Evolutionary conservation across 1,284 basidiomycete genomes (phyloP).

Genomic region (Boletus albobrunnescens): DNA sequence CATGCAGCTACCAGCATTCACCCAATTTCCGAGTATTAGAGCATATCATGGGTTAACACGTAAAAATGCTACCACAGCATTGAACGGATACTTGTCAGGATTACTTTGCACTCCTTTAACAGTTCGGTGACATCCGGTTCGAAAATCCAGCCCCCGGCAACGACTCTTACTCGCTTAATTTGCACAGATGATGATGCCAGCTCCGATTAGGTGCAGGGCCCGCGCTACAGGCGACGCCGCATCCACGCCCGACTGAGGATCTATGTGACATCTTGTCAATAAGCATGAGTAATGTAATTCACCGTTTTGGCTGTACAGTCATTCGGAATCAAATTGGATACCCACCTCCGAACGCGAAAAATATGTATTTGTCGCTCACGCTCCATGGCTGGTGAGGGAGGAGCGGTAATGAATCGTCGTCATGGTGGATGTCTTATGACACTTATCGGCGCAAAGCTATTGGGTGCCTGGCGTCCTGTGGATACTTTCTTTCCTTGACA

Average conservation of each 20-base stretch:
- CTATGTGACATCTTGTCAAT: no score
- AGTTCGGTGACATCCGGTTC: constrained; percentile 7
- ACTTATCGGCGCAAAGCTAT: constrained; percentile 9
- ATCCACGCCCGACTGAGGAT: no score
- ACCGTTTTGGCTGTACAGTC: no score
- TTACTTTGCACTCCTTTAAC: not conserved
- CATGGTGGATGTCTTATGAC: not conserved
- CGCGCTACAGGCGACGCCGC: not conserved
- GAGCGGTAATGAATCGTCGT: constrained; percentile 26
- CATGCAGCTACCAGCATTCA: constrained; percentile 9
- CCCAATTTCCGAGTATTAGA: constrained; percentile 21
- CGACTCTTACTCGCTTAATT: constrained; percentile 10
- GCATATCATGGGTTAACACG: constrained; percentile 7
- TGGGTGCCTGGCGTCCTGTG: not conserved
- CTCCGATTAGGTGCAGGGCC: constrained; percentile 1
- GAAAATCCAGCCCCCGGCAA: constrained; percentile 6
- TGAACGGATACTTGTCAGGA: not conserved
- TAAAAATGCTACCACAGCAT: constrained; percentile 6
- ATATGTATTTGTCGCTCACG: not conserved
- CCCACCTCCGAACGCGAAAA: no score
- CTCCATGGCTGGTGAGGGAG: constrained; percentile 7
- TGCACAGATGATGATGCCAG: constrained; percentile 6
- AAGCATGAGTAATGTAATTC: no score
- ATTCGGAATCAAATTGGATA: no score
- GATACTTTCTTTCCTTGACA: not conserved